These are phyloP conservation scores for Diplodia intermedia DNA, from an alignment of 2,329 filamentous ascomycete species.

Conservation along the genomic window DNA sequence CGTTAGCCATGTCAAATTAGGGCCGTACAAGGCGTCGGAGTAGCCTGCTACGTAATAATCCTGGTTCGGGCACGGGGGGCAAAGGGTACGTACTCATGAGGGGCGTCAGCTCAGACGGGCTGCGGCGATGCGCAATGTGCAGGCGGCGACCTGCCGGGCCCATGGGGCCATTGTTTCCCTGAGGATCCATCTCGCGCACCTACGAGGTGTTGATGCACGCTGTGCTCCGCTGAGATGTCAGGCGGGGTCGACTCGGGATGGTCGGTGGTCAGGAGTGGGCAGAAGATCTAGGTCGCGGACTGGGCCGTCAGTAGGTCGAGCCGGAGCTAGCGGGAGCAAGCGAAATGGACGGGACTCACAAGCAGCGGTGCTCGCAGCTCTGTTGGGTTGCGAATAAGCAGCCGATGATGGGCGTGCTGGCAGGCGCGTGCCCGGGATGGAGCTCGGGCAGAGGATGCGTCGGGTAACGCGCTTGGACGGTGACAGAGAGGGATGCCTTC, in stretches of 20 bases:
- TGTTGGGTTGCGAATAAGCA: slow-evolving; percentile 23
- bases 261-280: slow-evolving; percentile 27
- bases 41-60: slow-evolving; percentile 29
- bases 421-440: slow-evolving; percentile 28
- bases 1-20: slow-evolving; percentile 36
- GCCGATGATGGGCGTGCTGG: slow-evolving; percentile 28
- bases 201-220: slow-evolving; percentile 18
- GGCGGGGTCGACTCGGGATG: slow-evolving; percentile 27
- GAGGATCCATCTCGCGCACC: slow-evolving; percentile 52
- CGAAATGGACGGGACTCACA: slow-evolving; percentile 31
- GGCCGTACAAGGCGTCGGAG: not conserved
- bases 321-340: slow-evolving; percentile 31
- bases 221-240: slow-evolving; percentile 22
- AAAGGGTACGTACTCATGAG: slow-evolving; percentile 83
- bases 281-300: slow-evolving; percentile 26
- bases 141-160: slow-evolving; percentile 87
- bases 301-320: slow-evolving; percentile 24
- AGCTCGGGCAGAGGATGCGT: slow-evolving; percentile 32
- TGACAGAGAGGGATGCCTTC: slow-evolving; percentile 32
- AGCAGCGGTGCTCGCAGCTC: slow-evolving; percentile 27
- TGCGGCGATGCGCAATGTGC: slow-evolving; percentile 96
- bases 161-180: slow-evolving; percentile 60
- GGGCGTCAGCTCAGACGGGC: slow-evolving; percentile 95
- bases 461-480: slow-evolving; percentile 31
- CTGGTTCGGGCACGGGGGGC: slow-evolving; percentile 41